Evolutionary conservation across 495 filamentous ascomycete genomes (phyloP).

Genomic region (Neurospora intermedia): DNA sequence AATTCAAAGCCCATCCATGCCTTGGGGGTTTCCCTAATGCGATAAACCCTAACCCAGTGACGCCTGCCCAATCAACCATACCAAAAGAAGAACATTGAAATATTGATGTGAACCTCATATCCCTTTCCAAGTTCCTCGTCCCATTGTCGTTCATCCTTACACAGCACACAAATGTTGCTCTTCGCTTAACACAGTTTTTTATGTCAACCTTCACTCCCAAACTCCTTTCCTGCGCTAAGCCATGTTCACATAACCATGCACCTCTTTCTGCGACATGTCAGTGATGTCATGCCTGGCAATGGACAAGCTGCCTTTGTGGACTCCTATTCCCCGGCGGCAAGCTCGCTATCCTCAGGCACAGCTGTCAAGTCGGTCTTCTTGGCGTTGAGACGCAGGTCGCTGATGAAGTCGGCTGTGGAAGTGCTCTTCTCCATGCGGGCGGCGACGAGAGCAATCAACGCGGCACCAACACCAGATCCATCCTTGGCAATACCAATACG

Average conservation of each 20-base stretch:
- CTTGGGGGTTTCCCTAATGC: neutral
- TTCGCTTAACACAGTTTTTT: neutral
- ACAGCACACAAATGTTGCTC: neutral
- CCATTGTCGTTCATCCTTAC: neutral
- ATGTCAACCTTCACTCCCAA: neutral
- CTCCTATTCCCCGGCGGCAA: constrained; percentile 16
- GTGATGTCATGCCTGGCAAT: neutral
- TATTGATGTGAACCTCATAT: neutral
- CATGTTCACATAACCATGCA: constrained; percentile 12
- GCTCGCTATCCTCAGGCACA: constrained; percentile 13
- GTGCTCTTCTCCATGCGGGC: constrained; percentile 37
- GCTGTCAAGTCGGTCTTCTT: constrained; percentile 11
- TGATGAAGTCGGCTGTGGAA: constrained; percentile 11
- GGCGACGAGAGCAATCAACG: constrained; percentile 73
- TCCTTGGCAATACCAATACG: constrained; percentile 91
- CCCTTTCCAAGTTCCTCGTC: neutral
- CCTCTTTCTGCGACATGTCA: constrained; percentile 2
- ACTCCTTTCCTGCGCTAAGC: neutral
- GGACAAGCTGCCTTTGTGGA: neutral
- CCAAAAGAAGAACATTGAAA: neutral
- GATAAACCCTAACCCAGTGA: neutral
- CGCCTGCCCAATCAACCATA: neutral
- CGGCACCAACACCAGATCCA: constrained; percentile 83
- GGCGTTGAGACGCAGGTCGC: constrained; percentile 13
- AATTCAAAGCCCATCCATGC: neutral